Evolutionary conservation across 2,329 filamentous ascomycete genomes (phyloP).

Genomic region (Lasiodiplodia gonubiensis): DNA sequence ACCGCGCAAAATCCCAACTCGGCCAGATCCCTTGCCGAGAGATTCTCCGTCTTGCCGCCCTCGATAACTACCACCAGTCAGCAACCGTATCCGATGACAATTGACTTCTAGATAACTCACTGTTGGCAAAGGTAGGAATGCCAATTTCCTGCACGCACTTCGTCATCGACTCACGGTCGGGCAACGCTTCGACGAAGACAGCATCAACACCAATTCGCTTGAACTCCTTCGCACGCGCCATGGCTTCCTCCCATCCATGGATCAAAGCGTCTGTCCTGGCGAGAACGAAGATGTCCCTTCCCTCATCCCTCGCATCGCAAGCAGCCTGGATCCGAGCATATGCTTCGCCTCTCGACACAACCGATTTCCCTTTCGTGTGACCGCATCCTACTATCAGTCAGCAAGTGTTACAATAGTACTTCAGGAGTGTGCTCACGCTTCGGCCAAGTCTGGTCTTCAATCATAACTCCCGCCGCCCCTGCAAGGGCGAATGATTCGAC

Average conservation of each 20-base stretch:
- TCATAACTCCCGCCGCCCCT: constrained; percentile 48
- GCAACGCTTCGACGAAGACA: constrained; percentile 55
- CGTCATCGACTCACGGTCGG: constrained; percentile 51
- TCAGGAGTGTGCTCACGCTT: constrained; percentile 45
- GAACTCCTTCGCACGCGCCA: constrained; percentile 50
- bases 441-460: constrained; percentile 58
- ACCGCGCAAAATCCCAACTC: constrained; percentile 50
- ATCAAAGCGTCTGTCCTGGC: constrained; percentile 54
- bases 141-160: constrained; percentile 44
- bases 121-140: constrained; percentile 52
- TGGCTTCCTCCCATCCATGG: constrained; percentile 53
- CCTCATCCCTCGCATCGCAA: constrained; percentile 53
- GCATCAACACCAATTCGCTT: constrained; percentile 53
- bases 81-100: neutral
- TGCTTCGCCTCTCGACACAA: constrained; percentile 54
- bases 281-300: constrained; percentile 54
- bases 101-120: neutral
- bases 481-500: constrained; percentile 53
- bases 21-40: constrained; percentile 48
- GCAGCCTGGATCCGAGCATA: constrained; percentile 56
- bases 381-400: constrained; percentile 44
- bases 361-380: constrained; percentile 55
- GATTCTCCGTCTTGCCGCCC: constrained; percentile 50
- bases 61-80: constrained; percentile 41
- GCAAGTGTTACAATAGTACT: neutral